Conservation (phyloP, 768 basidiomycete genomes). For the Mycena kentingensis region DNA sequence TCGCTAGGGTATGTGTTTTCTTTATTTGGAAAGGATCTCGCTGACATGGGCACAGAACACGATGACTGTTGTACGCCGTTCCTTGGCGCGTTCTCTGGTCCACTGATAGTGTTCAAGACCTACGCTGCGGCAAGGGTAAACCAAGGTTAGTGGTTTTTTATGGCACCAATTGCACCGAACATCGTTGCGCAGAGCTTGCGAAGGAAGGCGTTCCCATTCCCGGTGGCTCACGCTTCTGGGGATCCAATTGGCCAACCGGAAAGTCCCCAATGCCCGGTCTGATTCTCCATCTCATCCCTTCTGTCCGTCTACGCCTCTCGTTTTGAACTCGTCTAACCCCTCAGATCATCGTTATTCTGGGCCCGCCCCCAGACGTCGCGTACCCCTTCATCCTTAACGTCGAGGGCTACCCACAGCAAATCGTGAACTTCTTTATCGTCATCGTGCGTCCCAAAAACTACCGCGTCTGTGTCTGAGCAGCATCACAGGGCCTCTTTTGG, state of each 20-base stretch:
- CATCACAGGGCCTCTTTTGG: slow-evolving; percentile 53
- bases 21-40: not conserved
- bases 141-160: slow-evolving; percentile 38
- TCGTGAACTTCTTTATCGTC: slow-evolving; percentile 58
- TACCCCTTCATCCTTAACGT: slow-evolving; percentile 67
- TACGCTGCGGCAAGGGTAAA: slow-evolving; percentile 55
- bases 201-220: slow-evolving; percentile 66
- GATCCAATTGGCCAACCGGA: slow-evolving; percentile 62
- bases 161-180: not conserved
- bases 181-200: slow-evolving; percentile 46
- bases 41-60: no score
- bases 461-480: not conserved
- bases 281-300: slow-evolving; percentile 56
- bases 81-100: not conserved
- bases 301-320: slow-evolving; percentile 31
- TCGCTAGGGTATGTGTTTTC: not conserved
- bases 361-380: slow-evolving; percentile 51
- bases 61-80: slow-evolving; percentile 29
- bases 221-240: slow-evolving; percentile 61
- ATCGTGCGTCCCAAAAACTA: slow-evolving; percentile 37
- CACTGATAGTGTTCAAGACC: no score
- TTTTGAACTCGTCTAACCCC: not conserved
- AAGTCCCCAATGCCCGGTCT: slow-evolving; percentile 58
- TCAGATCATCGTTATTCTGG: slow-evolving; percentile 55
- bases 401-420: slow-evolving; percentile 53